These are phyloP conservation scores for Polytolypa hystricis DNA, from an alignment of 2,329 filamentous ascomycete genomes.

Conservation along the genomic window DNA sequence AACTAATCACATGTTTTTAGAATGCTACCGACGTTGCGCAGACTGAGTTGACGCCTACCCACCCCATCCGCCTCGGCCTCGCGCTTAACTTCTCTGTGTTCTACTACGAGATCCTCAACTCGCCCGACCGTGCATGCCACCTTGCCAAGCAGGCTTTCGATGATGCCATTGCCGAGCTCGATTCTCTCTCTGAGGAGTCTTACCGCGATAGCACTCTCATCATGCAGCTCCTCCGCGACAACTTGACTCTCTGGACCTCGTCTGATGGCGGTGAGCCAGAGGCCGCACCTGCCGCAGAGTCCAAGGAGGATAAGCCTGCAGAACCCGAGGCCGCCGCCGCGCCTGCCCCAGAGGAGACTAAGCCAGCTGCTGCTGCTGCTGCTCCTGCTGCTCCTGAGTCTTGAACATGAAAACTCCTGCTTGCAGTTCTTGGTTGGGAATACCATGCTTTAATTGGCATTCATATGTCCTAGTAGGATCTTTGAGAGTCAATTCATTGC, in stretches of 20 bases:
- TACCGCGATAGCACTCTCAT: conserved; percentile 99
- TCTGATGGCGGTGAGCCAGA: conserved; percentile 70
- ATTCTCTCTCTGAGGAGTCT: conserved; percentile 93
- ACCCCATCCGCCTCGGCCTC: conserved; percentile 95
- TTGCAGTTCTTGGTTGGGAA: conserved; percentile 17
- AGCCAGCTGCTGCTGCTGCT: conserved; percentile 1
- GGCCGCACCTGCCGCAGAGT: conserved; percentile 42
- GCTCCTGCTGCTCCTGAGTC: conserved; percentile 16
- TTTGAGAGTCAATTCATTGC: conserved; percentile 25
- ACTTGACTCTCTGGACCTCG: conserved; percentile 95
- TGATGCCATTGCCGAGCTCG: conserved; percentile 95
- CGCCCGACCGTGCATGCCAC: conserved; percentile 92
- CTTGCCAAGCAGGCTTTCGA: conserved; percentile 98
- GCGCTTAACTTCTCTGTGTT: conserved; percentile 99
- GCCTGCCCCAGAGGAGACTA: not conserved
- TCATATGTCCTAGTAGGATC: conserved; percentile 11
- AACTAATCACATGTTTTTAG: conserved; percentile 36
- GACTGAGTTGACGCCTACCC: conserved; percentile 91
- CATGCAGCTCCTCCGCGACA: conserved; percentile 98
- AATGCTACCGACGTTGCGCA: conserved; percentile 97
- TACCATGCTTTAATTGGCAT: conserved; percentile 17
- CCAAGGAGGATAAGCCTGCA: conserved; percentile 52
- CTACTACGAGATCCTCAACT: conserved; percentile 99
- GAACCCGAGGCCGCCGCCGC: conserved; percentile 32
- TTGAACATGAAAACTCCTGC: conserved; percentile 14